These are phyloP conservation scores for Plasmodium fragile DNA, from an alignment of 169 alveolate species.

Conservation along the genomic window DNA sequence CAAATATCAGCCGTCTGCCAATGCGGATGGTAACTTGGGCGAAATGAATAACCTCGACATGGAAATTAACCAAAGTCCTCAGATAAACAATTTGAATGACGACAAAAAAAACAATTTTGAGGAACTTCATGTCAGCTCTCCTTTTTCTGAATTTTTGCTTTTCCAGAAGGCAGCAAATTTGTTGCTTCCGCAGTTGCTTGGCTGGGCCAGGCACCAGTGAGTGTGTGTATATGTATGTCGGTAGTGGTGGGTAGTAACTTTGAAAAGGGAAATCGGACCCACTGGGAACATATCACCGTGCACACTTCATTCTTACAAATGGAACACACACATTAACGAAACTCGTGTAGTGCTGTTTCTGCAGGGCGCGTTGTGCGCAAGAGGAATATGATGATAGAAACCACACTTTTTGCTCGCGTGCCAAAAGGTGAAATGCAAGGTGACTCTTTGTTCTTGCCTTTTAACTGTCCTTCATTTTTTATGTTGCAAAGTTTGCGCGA, in stretches of 20 bases:
- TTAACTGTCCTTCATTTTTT: neutral
- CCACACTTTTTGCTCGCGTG: neutral
- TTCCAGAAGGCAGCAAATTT: constrained; percentile 70
- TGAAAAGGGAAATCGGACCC: neutral
- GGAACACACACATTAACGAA: neutral
- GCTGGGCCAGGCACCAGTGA: constrained; percentile 65
- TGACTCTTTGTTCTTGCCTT: neutral
- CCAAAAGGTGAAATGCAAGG: neutral
- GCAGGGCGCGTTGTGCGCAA: neutral
- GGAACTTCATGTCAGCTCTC: constrained; percentile 54
- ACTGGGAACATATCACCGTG: neutral
- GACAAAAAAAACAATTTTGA: constrained; percentile 47
- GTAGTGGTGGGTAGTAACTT: neutral
- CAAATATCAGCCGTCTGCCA: constrained; percentile 48
- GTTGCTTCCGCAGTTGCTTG: constrained; percentile 60
- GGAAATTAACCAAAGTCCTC: constrained; percentile 33
- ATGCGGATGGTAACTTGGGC: constrained; percentile 32
- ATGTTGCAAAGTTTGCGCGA: neutral
- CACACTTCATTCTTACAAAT: neutral
- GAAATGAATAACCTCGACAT: constrained; percentile 34
- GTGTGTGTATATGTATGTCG: neutral
- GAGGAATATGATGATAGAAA: neutral
- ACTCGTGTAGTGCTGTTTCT: neutral
- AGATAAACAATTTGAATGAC: constrained; percentile 35
- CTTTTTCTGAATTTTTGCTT: constrained; percentile 63